phyloP scores from a whole-genome alignment of 345 rosid species.

The Gossypium thurberi region DNA sequence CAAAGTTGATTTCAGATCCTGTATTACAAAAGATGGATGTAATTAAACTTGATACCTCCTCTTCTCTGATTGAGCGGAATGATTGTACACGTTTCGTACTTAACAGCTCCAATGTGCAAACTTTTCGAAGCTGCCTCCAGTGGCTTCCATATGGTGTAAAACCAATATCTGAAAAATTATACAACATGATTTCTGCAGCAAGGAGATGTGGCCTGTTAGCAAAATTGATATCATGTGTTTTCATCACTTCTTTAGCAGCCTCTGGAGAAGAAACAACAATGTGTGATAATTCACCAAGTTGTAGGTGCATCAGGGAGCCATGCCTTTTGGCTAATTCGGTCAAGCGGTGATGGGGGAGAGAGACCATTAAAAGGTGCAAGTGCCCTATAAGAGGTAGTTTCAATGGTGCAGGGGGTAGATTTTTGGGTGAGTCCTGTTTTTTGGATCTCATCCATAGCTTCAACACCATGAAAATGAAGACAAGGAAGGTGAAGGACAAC shows the following conservation, averaged over 20 bases:
- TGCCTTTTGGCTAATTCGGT: neutral
- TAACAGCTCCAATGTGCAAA: neutral
- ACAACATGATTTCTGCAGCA: neutral
- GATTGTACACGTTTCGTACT: neutral
- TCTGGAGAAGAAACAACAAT: neutral
- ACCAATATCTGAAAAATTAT: neutral
- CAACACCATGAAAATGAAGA: neutral
- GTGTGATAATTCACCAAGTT: neutral
- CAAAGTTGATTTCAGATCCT: neutral
- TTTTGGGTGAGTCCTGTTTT: neutral
- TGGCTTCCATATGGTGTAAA: neutral
- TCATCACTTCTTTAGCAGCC: neutral
- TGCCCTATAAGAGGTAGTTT: neutral
- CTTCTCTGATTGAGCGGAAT: neutral
- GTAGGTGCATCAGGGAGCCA: neutral
- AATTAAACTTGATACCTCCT: neutral
- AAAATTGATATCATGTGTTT: slow-evolving; percentile 3
- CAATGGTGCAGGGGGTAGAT: neutral
- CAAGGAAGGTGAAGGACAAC: neutral
- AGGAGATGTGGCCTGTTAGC: neutral
- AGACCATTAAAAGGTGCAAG: neutral
- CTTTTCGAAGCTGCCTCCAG: neutral
- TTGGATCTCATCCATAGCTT: neutral
- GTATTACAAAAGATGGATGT: neutral
- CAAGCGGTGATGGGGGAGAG: neutral